Conservation (phyloP, 805 yeast species). For the Yarrowia sp. region DNA sequence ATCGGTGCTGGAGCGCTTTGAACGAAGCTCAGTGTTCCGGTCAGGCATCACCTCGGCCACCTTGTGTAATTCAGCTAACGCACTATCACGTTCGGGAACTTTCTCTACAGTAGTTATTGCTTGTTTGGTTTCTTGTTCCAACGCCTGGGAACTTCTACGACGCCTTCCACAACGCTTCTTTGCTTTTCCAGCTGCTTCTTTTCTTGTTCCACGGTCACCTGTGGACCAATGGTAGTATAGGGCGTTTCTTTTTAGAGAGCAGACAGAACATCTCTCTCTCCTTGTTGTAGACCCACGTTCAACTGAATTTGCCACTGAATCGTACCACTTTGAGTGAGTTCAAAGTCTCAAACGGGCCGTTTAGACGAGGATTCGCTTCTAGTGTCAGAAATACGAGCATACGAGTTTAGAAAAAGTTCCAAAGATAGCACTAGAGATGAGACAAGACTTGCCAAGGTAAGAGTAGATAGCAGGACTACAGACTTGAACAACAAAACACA, state of each 20-base stretch:
- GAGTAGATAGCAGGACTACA: too few species aligned
- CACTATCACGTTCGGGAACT: too few species aligned
- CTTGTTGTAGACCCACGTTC: too few species aligned
- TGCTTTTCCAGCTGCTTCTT: slow-evolving; percentile 7
- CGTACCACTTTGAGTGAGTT: slow-evolving; percentile 14
- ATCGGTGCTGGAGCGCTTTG: too few species aligned
- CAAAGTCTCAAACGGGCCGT: slow-evolving; percentile 1
- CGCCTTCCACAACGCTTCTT: slow-evolving; percentile 6
- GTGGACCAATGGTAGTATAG: not conserved
- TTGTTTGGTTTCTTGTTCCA: not conserved
- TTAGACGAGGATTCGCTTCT: not conserved
- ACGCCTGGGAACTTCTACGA: not conserved
- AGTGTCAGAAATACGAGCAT: slow-evolving; percentile 13
- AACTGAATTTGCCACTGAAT: not conserved
- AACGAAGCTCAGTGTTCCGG: too few species aligned
- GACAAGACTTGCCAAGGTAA: not conserved
- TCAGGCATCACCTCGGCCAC: too few species aligned
- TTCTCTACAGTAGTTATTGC: too few species aligned
- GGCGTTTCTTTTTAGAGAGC: not conserved
- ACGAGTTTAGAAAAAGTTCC: too few species aligned
- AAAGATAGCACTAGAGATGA: too few species aligned
- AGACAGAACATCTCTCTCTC: too few species aligned
- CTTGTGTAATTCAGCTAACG: too few species aligned
- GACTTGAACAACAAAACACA: too few species aligned
- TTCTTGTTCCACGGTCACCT: slow-evolving; percentile 2